Evolutionary conservation across 2,329 filamentous ascomycete species (phyloP).

Genomic region (Lachnellula arida): DNA sequence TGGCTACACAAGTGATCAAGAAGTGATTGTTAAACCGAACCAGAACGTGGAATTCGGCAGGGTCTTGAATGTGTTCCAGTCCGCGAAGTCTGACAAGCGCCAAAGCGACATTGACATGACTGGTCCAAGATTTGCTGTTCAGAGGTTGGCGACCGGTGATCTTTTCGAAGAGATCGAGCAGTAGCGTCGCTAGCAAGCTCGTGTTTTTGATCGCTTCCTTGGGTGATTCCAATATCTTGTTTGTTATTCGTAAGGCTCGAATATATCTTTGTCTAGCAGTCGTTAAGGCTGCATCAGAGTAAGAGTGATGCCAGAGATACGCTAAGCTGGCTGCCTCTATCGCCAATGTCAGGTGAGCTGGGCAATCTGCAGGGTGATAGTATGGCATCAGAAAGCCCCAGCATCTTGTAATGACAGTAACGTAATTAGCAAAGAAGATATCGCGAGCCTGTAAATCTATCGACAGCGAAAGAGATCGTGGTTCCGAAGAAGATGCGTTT

Average conservation of each 20-base stretch:
- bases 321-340: conserved; percentile 19
- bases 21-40: neutral
- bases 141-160: neutral
- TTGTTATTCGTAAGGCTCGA: conserved; percentile 7
- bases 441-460: conserved; percentile 13
- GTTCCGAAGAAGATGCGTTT: neutral
- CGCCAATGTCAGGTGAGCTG: conserved; percentile 4
- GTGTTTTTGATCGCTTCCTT: conserved; percentile 3
- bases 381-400: conserved; percentile 11
- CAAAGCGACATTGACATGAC: conserved; percentile 16
- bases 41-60: neutral
- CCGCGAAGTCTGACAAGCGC: conserved; percentile 16
- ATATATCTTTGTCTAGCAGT: conserved; percentile 8
- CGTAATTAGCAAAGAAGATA: conserved; percentile 14
- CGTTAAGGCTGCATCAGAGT: conserved; percentile 3
- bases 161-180: conserved; percentile 10
- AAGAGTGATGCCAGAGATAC: conserved; percentile 11
- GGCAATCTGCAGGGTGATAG: conserved; percentile 1
- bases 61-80: conserved; percentile 1
- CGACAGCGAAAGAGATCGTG: conserved; percentile 3
- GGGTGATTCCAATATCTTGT: neutral
- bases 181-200: conserved; percentile 9
- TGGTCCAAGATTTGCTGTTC: conserved; percentile 7
- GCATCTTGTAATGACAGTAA: conserved; percentile 1
- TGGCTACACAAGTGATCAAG: neutral